These are phyloP conservation scores for Delphinella strobiligena DNA, from an alignment of 2,329 filamentous ascomycete species.

Conservation along the genomic window DNA sequence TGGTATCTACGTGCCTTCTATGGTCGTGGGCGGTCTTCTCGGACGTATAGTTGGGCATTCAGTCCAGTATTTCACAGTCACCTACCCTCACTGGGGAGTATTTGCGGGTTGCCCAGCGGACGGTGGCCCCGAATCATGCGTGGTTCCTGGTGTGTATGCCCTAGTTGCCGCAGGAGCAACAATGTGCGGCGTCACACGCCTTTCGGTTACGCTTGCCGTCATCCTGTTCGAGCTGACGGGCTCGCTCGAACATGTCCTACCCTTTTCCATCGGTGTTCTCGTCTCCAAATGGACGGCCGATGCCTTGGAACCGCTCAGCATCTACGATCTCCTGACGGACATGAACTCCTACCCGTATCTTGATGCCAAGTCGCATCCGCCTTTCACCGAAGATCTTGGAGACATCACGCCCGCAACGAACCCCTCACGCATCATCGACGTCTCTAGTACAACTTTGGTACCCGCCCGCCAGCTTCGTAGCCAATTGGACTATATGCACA, in stretches of 20 bases:
- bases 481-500: conserved; percentile 72
- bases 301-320: conserved; percentile 84
- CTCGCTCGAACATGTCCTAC: conserved; percentile 86
- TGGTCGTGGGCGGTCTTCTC: conserved; percentile 92
- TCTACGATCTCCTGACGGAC: conserved; percentile 88
- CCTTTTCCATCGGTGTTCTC: conserved; percentile 82
- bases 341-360: conserved; percentile 97
- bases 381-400: conserved; percentile 77
- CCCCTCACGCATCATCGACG: conserved; percentile 73
- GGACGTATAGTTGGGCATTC: conserved; percentile 78
- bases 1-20: conserved; percentile 95
- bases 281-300: conserved; percentile 98
- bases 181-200: conserved; percentile 91
- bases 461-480: conserved; percentile 61
- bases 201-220: conserved; percentile 87
- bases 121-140: conserved; percentile 62
- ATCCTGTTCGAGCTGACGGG: conserved; percentile 95
- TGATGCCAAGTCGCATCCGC: conserved; percentile 87
- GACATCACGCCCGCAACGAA: conserved; percentile 73
- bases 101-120: conserved; percentile 63
- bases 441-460: conserved; percentile 69
- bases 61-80: conserved; percentile 69
- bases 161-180: conserved; percentile 89
- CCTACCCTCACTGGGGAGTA: conserved; percentile 56
- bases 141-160: conserved; percentile 94